Base-by-base conservation (phyloP, 495 filamentous ascomycete species). In the Aspergillus egyptiacus region DNA sequence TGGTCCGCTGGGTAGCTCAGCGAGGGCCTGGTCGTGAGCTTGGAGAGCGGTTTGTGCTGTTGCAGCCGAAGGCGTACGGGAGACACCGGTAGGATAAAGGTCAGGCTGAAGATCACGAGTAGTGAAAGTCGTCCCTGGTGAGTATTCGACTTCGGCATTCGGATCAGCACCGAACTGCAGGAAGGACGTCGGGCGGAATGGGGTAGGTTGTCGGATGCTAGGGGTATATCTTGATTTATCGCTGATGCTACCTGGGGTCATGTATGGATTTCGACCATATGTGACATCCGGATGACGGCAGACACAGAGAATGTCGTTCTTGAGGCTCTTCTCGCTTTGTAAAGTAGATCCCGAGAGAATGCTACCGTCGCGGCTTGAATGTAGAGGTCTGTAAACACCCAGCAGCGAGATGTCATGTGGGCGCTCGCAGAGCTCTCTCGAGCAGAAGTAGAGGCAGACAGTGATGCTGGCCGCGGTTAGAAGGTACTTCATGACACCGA, bases 371-470 rank as follows among this genome's bases (percentile, higher is more conserved):
- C 61, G 58, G 8, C 34, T 33, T 15, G 54, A 35, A 17, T 34
- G 46, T 18, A 47, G 57, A 20, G 49, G 61, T 37, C 51, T 60
- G 46, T 71, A 70, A 5, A 72, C 54, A 1, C 69, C 68, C n/a
- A 72, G 55, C 18, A 74, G 44, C 0, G 70, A 74, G 0, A 70
- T 56, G 27, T 70, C 68, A 30, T 72, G 71, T 42, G 70, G 69
- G 18, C 67, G 60, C 34, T 71, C 66, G 36, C 68, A 70, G 23
- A 72, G 55, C 48, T 72, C 63, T 34, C 63, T 56, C 3, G 68
- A 67, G 47, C 68, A 72, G 43, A 72, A 74, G 24, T 69, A 63
- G 0, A 64, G 59, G 20, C 67, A 72, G 11, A 71, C 58, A 11
- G 66, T 70, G 5, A 68, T 48, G 49, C 69, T 72, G 27, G 3